A percentile compares a stretch with the other conserved stretches of the same genome.
These are phyloP conservation scores for bread wheat (Triticum aestivum) DNA, from an alignment of 176 grass and related monocot genomes.

Conservation along the genomic window IWGSC_CS_RefSeq_v2.1 NC_057806.1:571817161-571817660, in stretches of 20 bases:
- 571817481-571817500: constrained; percentile 72
- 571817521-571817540: constrained; percentile 37
- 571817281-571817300: neutral
- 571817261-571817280: neutral
- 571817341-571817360: constrained; percentile 80
- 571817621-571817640: neutral
- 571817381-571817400: constrained; percentile 61
- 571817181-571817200: neutral
- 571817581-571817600: neutral
- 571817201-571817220: neutral
- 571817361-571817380: constrained; percentile 66
- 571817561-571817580: neutral
- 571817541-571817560: constrained; percentile 2
- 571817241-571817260: neutral
- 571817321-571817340: constrained; percentile 83
- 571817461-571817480: constrained; percentile 54
- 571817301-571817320: constrained; percentile 44
- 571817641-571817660: neutral
- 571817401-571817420: neutral
- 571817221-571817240: neutral
- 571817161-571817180: neutral
- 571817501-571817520: constrained; percentile 48
- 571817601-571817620: neutral
- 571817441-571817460: neutral
- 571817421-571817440: neutral